Percentiles rank a stretch among this genome's conserved stretches.
Conservation (phyloP, 2,329 filamentous ascomycete genomes). For the Torrubiellomyces zombiae region DNA sequence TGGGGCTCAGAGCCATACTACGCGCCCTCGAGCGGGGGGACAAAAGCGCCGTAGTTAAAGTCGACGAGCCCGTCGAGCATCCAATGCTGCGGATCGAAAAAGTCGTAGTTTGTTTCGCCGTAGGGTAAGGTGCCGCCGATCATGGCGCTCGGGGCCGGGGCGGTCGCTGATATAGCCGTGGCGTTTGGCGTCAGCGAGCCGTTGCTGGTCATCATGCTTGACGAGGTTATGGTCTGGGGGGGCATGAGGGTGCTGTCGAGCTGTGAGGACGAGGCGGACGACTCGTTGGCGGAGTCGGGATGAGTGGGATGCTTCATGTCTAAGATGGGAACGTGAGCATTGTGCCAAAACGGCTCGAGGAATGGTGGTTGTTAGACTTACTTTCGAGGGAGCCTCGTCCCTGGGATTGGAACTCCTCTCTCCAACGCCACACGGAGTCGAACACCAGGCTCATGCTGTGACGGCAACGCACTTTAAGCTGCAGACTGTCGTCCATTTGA, state of each 20-base stretch:
- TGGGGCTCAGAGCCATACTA: constrained; percentile 9
- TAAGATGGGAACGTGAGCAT: constrained; percentile 6
- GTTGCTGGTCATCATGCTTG: constrained; percentile 29
- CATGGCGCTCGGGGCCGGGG: constrained; percentile 26
- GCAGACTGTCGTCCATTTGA: constrained; percentile 51
- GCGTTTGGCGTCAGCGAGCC: constrained; percentile 35
- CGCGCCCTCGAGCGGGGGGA: constrained; percentile 35
- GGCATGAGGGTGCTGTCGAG: constrained; percentile 43
- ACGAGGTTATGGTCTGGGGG: constrained; percentile 20
- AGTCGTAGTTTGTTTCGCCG: constrained; percentile 59
- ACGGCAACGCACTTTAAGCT: constrained; percentile 66
- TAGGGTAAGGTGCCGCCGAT: constrained; percentile 37
- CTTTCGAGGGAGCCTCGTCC: constrained; percentile 55
- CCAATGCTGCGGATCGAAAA: constrained; percentile 88
- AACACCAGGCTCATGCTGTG: constrained; percentile 78
- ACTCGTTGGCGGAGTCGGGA: constrained; percentile 61
- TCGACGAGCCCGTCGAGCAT: constrained; percentile 76
- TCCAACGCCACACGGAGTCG: constrained; percentile 74
- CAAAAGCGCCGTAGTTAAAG: constrained; percentile 50
- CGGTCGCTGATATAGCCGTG: constrained; percentile 23
- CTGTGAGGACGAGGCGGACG: constrained; percentile 50
- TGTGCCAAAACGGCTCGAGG: not conserved
- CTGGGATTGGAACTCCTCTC: constrained; percentile 59
- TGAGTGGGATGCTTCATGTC: constrained; percentile 78
- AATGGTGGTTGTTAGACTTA: constrained; percentile 24